Evolutionary conservation across 2,329 filamentous ascomycete species (phyloP), one percentile per base, ranked within the genome.

Genomic region (Alternaria alternata): DNA sequence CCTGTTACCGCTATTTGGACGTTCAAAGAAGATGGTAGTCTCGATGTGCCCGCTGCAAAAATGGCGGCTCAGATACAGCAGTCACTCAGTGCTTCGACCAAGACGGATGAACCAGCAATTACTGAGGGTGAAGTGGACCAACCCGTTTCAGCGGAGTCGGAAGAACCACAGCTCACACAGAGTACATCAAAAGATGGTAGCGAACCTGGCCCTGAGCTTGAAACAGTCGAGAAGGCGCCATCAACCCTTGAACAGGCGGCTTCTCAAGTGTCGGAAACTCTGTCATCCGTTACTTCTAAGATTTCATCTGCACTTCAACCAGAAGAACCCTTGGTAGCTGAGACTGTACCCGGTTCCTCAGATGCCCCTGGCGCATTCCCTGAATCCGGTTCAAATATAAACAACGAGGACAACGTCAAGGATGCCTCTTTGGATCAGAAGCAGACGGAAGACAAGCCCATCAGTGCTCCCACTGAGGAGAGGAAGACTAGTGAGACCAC

Each of bases 1-100:
- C 62, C 67, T 24, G 70, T 74, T 5, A 75, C 64, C 30, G 75
- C 73, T 4, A 66, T 80, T 16, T 80, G 74, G 73, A 71, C 70
- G 12, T 76, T 80, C 47, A 72, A 70, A 30, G 72, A 75, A 39
- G 73, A 75, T 54, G 77, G 76, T 7, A 63, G 54, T 18, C 57
- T 79, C 5, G 71, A 75, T 49, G 75, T 76, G 5, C 75, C 78
- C 12, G 71, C 74, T 51, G 70, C 73, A 6, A 59, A 65, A 47
- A 64, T 78, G 55, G 69, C 73, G 26, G 66, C 70, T 24, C 68
- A 70, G 52, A 65, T 78, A 4, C 67, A 69, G 26, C 57, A 61
- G 12, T 65, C 69, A 30, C 57, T 77, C 8, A 51, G 54, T 26
- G 46, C 51, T 30, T 54, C 58, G 11, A 53, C 39, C 14, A 55